These are phyloP conservation scores for Eremochloa ophiuroides DNA, from an alignment of 176 grass and related monocot genomes.

Conservation along the genomic window DNA sequence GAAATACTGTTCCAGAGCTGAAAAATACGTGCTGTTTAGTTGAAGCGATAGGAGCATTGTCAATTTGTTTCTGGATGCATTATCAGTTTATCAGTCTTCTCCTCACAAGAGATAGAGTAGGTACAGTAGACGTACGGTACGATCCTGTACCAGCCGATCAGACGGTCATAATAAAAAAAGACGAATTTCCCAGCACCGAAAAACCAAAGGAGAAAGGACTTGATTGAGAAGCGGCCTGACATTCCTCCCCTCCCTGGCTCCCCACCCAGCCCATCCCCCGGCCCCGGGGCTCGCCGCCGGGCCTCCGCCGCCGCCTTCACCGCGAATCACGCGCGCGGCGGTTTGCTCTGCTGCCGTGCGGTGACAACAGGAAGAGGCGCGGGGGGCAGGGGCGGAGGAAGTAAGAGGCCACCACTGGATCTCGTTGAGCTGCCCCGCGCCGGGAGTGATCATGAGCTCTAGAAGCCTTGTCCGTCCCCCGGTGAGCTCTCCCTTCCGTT, in stretches of 20 bases:
- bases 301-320: background rate
- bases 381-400: background rate
- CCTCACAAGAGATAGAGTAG: too few relatives aligned
- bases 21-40: too few relatives aligned
- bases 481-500: background rate
- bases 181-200: too few relatives aligned
- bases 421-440: background rate
- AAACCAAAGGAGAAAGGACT: background rate
- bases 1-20: too few relatives aligned
- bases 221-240: background rate
- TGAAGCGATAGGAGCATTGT: too few relatives aligned
- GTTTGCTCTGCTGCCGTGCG: background rate
- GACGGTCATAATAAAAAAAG: too few relatives aligned
- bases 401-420: background rate
- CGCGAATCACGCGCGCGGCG: background rate
- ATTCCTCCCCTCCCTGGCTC: background rate
- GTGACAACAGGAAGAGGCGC: background rate
- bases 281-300: background rate
- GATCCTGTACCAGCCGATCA: too few relatives aligned
- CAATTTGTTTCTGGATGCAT: too few relatives aligned
- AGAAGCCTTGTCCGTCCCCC: constrained; percentile 30
- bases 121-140: too few relatives aligned
- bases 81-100: too few relatives aligned
- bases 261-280: background rate
- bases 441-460: constrained; percentile 29